Percentiles rank a stretch among this genome's conserved stretches.
Evolutionary conservation across 306 rosid genomes (phyloP).

Genomic region (Lithocarpus polystachyus): DNA sequence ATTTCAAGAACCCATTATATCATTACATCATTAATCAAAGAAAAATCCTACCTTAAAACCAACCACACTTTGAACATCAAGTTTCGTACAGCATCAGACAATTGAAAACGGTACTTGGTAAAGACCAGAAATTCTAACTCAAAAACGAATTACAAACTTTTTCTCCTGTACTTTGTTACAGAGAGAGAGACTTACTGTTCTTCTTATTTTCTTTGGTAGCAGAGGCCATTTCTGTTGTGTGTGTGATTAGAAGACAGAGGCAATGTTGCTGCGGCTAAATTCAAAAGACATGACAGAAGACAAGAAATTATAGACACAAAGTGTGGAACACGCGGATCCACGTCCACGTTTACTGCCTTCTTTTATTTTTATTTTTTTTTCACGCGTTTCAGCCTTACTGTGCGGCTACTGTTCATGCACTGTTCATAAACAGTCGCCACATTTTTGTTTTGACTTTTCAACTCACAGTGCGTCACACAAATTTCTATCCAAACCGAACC

Average conservation of each 20-base stretch:
- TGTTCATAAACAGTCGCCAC: no score
- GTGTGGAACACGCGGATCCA: no score
- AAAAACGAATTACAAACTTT: not conserved
- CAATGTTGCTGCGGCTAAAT: not conserved
- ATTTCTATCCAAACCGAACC: no score
- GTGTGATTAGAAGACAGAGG: not conserved
- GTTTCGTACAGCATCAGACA: not conserved
- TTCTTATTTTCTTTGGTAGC: conserved; percentile 34
- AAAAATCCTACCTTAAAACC: not conserved
- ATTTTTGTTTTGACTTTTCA: no score
- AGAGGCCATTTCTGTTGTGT: conserved; percentile 40
- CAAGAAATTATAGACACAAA: not conserved
- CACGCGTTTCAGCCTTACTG: no score
- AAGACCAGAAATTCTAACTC: not conserved
- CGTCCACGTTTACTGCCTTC: no score
- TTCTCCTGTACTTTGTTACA: not conserved
- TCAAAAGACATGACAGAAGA: not conserved
- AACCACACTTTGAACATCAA: not conserved
- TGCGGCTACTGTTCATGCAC: no score
- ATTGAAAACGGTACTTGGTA: not conserved
- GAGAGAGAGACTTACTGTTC: conserved; percentile 31
- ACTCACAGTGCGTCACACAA: no score
- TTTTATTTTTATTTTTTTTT: no score
- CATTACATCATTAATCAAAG: not conserved
- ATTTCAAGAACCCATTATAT: conserved; percentile 3